Conservation (phyloP, 2,329 filamentous ascomycete species). For the Graphium sp. region DNA sequence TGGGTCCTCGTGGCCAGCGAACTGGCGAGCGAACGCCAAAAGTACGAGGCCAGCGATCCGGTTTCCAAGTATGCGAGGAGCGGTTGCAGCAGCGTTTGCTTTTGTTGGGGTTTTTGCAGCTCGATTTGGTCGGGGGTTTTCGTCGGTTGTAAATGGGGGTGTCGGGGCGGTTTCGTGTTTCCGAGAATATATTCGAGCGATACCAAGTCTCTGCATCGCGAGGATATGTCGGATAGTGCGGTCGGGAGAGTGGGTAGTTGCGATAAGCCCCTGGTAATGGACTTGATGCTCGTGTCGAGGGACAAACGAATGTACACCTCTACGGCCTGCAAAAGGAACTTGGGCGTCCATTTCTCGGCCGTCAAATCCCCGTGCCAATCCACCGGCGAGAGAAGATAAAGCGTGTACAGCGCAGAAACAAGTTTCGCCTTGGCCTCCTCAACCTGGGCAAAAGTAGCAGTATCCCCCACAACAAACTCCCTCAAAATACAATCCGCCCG, state of each 20-base stretch:
- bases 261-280: conserved; percentile 58
- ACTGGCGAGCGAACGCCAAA: conserved; percentile 79
- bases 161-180: conserved; percentile 46
- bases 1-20: conserved; percentile 62
- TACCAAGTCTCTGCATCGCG: conserved; percentile 80
- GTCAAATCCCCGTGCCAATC: conserved; percentile 30
- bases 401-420: conserved; percentile 54
- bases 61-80: conserved; percentile 72
- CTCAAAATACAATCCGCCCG: conserved; percentile 64
- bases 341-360: conserved; percentile 43
- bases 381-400: conserved; percentile 69
- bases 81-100: conserved; percentile 46
- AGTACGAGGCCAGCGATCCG: conserved; percentile 72
- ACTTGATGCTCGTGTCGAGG: conserved; percentile 61
- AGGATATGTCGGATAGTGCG: conserved; percentile 64
- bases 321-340: conserved; percentile 57
- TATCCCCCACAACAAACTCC: conserved; percentile 56
- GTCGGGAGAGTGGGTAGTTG: conserved; percentile 71
- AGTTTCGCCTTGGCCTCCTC: conserved; percentile 64
- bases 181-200: conserved; percentile 67
- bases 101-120: no score
- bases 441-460: conserved; percentile 41
- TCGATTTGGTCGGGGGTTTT: conserved; percentile 11
- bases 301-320: conserved; percentile 71
- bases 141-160: conserved; percentile 41